Percentiles rank a stretch among this genome's conserved stretches.
Evolutionary conservation across 768 basidiomycete species (phyloP).

Genomic region (Mycena epipterygia): DNA sequence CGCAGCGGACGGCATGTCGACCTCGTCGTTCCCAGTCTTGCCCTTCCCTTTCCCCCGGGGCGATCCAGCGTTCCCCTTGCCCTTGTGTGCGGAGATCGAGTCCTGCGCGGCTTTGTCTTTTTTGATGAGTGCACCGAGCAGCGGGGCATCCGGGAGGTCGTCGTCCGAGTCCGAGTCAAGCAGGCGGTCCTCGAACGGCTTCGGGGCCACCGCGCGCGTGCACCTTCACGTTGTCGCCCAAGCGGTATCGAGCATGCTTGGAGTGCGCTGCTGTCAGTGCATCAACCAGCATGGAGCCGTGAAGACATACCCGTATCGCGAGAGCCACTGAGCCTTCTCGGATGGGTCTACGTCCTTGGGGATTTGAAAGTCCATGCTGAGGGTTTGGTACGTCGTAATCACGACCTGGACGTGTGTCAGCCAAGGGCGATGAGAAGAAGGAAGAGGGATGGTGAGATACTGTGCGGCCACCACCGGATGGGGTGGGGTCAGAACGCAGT

Average conservation of each 20-base stretch:
- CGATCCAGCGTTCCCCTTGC: constrained; percentile 39
- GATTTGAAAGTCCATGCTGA: constrained; percentile 70
- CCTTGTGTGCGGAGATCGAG: constrained; percentile 39
- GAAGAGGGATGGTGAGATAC: no score
- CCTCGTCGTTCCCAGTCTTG: constrained; percentile 43
- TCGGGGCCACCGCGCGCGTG: constrained; percentile 45
- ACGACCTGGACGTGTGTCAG: no score
- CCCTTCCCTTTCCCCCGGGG: constrained; percentile 40
- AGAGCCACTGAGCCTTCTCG: constrained; percentile 64
- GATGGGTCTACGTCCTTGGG: constrained; percentile 61
- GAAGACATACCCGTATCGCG: constrained; percentile 63
- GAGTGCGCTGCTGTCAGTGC: constrained; percentile 62
- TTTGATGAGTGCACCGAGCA: constrained; percentile 51
- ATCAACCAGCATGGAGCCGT: no score
- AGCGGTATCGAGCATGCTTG: constrained; percentile 40
- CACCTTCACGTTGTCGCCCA: constrained; percentile 39
- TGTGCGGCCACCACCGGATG: no score
- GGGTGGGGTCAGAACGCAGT: no score
- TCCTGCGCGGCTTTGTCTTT: constrained; percentile 49
- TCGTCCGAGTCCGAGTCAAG: constrained; percentile 59
- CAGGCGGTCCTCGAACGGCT: constrained; percentile 44
- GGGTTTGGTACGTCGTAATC: constrained; percentile 83
- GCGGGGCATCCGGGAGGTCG: constrained; percentile 64
- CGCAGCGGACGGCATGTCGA: constrained; percentile 54
- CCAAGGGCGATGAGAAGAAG: no score